Base-by-base conservation (phyloP, 2,329 filamentous ascomycete genomes). In the Chaetothyriales sp. region DNA sequence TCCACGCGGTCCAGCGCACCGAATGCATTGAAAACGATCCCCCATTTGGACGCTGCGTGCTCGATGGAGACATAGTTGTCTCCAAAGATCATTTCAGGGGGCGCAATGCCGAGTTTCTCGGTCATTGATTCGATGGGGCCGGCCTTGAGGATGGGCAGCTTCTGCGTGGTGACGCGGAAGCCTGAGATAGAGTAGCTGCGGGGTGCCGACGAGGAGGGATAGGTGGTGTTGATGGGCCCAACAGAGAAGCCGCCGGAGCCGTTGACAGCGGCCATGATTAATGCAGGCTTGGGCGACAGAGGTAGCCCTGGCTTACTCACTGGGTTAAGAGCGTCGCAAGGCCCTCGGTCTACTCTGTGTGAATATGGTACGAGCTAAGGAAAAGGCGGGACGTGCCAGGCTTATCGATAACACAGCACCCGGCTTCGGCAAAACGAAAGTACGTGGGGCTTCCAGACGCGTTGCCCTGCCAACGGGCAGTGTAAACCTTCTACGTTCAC, bases 61-160 rank as follows among this genome's bases (percentile, higher is more conserved):
- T 81, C 74, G 54, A 98, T 76, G 5, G 79, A 72, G 43, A 94
- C 82, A 53, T 85, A 73, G 68, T 98, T 98, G 73, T 98, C 89
- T 56, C 92, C 92, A 65, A 98, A 98, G 59, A 98, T 98, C 92
- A 98, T 98, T 72, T 98, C 92, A 7, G 92, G 92, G 43, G 90
- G 81, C 18, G 90, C 82, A 64, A 98, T 95, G 28, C 83, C 82
- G 50, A 98, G 77, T 56, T 78, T 80, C 52, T 76, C 75, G 43
- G 83, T 82, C 80, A 98, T 86, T 40, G 79, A 80, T 64, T 95
- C 89, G 64, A 98, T 97, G 48, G 89, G 86, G 5, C 78, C 85
- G 46, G 89, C 82, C 69, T 95, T 95, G 61, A 94, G 85, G 67
- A 98, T 98, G 56, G 92, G 92, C 48, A 92, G 82, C 73, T 95